Base-by-base conservation (phyloP, 1,284 basidiomycete species). In the Austroboletus niveus region DNA sequence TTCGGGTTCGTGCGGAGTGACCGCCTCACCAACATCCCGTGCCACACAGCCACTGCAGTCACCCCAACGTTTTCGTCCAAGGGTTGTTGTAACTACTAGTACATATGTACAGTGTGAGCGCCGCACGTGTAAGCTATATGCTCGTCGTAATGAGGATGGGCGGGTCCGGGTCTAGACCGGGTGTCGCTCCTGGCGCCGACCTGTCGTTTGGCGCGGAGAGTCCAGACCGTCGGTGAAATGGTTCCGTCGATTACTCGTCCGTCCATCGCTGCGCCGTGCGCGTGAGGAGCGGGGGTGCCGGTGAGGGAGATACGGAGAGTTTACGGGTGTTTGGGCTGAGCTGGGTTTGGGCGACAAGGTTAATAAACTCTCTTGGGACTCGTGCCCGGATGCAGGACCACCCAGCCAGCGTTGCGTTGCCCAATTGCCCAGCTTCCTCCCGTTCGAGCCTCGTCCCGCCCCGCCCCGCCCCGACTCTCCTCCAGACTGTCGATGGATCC, bases 1-100 rank as follows among this genome's bases (percentile, higher is more conserved):
- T 35, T 64, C 68, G 68, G 68, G 68, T 57, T 51, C 45, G 3
- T 27, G 58, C 68, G 64, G 64, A 58, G 55, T 46, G 42, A 48
- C 49, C 27, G 42, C 31, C 45, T 60, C 39, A 31, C 47, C 17
- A 41, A 29, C 5, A 29, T 47, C 51, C 42, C 48, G 39, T 48
- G 17, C 17, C 8, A 12, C 56, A 66, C 67, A 67, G 67, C 64
- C 64, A 66, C 64, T 0, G 14, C 36, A 5, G n/a, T 20, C 36
- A 5, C 27, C 27, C 36, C 36, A 39, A 20, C 17, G n/a, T 5
- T 15, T 11, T 14, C 6, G 8, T 38, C n/a, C 14, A 5, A 12
- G 10, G 34, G 4, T 15, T 35, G 34, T 15, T 27, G 27, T 27
- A 27, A 5, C 5, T 27, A 27, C 27, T 27, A 27, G 32, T 3